Percentiles rank a stretch among this genome's conserved stretches.
These are phyloP conservation scores for Lunasporangiospora selenospora DNA, from an alignment of 192 early-diverging fungal genomes.

Conservation along the genomic window DNA sequence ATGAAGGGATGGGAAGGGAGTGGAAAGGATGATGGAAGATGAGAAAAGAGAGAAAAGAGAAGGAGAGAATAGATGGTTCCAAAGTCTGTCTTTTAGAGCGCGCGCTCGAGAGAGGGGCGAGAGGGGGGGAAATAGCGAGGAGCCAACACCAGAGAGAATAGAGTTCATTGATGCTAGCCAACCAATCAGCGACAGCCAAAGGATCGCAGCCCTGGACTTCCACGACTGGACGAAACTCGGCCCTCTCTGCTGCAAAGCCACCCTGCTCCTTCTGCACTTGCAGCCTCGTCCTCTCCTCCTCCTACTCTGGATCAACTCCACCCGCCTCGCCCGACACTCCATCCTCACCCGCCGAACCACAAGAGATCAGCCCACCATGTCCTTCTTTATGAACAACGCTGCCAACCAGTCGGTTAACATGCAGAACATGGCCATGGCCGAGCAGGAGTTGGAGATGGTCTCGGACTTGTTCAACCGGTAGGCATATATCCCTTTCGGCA, in stretches of 20 bases:
- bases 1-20: neutral
- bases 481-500: neutral
- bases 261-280: neutral
- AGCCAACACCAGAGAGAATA: neutral
- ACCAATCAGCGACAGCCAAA: constrained; percentile 40
- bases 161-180: neutral
- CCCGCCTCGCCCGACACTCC: no score
- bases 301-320: no score
- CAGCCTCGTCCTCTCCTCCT: neutral
- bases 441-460: constrained; percentile 86
- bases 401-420: constrained; percentile 60
- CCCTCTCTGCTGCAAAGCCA: no score
- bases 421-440: constrained; percentile 74
- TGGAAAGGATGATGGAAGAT: constrained; percentile 2
- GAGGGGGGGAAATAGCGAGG: neutral
- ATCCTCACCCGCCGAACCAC: no score
- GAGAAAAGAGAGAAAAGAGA: constrained; percentile 1
- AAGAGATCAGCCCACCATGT: constrained; percentile 32
- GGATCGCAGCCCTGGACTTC: constrained; percentile 1
- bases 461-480: constrained; percentile 82
- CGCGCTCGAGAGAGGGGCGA: neutral
- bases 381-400: constrained; percentile 47
- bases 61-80: no score
- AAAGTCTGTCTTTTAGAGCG: no score
- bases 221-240: no score